phyloP scores from a whole-genome alignment of 768 basidiomycete species.

The Chalciporus piperatus region DNA sequence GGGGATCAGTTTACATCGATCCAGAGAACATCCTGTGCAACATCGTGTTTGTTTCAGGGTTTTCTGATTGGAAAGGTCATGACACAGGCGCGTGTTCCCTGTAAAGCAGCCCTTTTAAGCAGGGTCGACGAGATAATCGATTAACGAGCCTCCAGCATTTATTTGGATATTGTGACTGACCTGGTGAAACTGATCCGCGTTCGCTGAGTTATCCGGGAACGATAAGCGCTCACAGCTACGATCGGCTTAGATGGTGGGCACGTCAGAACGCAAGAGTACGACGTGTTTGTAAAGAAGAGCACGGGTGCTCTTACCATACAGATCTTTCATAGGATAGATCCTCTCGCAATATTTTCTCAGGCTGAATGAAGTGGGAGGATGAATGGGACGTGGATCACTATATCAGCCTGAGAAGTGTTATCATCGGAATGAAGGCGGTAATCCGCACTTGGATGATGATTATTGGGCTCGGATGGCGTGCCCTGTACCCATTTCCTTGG shows the following conservation, averaged over 20 bases:
- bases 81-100: background rate
- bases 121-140: too few relatives aligned
- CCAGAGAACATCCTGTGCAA: background rate
- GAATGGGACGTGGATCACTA: too few relatives aligned
- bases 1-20: background rate
- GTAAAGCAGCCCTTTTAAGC: background rate
- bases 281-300: background rate
- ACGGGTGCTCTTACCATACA: background rate
- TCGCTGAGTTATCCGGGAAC: background rate
- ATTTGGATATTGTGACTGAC: background rate
- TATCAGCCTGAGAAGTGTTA: background rate
- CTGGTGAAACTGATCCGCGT: too few relatives aligned
- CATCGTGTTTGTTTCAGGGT: background rate
- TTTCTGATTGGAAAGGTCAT: background rate
- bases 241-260: too few relatives aligned
- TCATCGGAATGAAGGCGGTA: too few relatives aligned
- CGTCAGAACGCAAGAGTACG: too few relatives aligned
- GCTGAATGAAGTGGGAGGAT: background rate
- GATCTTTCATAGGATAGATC: background rate
- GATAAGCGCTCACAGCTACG: background rate
- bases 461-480: too few relatives aligned
- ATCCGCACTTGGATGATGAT: too few relatives aligned
- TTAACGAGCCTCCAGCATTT: background rate
- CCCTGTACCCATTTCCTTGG: background rate
- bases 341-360: background rate